These are phyloP conservation scores for Aspergillus sclerotialis DNA, from an alignment of 2,329 filamentous ascomycete genomes.

Conservation along the genomic window DNA sequence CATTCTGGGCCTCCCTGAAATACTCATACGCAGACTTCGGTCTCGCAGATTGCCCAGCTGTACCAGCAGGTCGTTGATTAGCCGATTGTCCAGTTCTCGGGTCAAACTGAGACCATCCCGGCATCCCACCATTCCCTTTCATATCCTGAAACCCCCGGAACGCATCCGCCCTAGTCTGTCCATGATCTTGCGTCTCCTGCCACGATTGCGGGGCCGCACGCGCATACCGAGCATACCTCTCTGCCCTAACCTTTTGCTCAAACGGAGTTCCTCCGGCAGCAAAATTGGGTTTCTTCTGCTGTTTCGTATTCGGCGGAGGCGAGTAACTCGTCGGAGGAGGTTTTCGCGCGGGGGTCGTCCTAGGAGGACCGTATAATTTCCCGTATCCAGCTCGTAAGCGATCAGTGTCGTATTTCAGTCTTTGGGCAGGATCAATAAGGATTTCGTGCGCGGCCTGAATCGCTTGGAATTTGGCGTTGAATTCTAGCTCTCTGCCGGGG, in stretches of 20 bases:
- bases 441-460: constrained; percentile 84
- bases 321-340: constrained; percentile 16
- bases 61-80: background rate
- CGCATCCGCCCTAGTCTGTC: constrained; percentile 37
- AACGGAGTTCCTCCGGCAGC: constrained; percentile 12
- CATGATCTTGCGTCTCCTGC: constrained; percentile 31
- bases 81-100: constrained; percentile 26
- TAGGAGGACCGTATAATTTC: constrained; percentile 25
- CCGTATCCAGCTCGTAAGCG: constrained; percentile 44
- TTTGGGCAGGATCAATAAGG: constrained; percentile 52
- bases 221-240: constrained; percentile 35
- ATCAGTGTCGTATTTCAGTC: constrained; percentile 57
- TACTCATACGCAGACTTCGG: constrained; percentile 35
- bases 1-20: constrained; percentile 24
- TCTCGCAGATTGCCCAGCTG: constrained; percentile 15
- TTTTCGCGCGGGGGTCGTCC: constrained; percentile 22
- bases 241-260: constrained; percentile 27
- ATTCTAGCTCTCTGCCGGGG: constrained; percentile 71
- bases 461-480: constrained; percentile 73
- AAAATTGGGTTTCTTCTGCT: constrained; percentile 15
- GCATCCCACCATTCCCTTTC: constrained; percentile 22
- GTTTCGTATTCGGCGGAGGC: constrained; percentile 16
- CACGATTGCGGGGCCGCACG: constrained; percentile 32
- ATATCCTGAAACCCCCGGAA: constrained; percentile 40
- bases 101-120: constrained; percentile 36